Conservation (phyloP, 176 grass and related monocot genomes). For the Raddia guianensis region DNA sequence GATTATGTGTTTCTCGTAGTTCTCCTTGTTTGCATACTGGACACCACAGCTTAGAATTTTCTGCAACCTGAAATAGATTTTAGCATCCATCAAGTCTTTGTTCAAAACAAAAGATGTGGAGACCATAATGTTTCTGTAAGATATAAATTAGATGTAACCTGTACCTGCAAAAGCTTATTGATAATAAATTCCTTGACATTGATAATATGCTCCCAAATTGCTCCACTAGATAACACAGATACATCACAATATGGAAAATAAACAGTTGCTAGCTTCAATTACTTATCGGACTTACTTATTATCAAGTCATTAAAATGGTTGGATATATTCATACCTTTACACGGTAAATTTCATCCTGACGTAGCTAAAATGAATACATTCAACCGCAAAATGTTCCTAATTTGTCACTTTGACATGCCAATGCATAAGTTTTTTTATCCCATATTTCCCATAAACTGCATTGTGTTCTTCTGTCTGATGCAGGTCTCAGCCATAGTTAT, state of each 20-base stretch:
- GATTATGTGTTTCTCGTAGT: conserved; percentile 64
- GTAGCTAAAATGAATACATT: background rate
- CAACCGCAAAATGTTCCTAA: background rate
- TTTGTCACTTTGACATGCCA: background rate
- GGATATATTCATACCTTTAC: background rate
- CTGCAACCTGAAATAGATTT: background rate
- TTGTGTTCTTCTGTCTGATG: conserved; percentile 1
- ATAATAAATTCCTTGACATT: background rate
- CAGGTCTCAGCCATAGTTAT: background rate
- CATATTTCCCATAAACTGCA: background rate
- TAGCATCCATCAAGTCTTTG: conserved; percentile 33
- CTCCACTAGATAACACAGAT: background rate
- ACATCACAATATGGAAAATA: conserved; percentile 4
- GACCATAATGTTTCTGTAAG: conserved; percentile 5
- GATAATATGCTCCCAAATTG: conserved; percentile 19
- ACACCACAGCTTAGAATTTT: conserved; percentile 75
- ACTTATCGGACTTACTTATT: background rate
- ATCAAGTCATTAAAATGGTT: background rate
- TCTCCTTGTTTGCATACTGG: conserved; percentile 85
- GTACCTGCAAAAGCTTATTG: background rate
- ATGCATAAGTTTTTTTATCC: background rate
- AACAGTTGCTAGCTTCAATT: background rate
- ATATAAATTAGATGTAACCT: background rate
- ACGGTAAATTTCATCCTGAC: background rate
- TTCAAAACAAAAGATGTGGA: background rate